Evolutionary conservation across 805 yeast genomes (phyloP), one percentile per base, ranked within the genome.

Genomic region (Candida gorgasii): DNA sequence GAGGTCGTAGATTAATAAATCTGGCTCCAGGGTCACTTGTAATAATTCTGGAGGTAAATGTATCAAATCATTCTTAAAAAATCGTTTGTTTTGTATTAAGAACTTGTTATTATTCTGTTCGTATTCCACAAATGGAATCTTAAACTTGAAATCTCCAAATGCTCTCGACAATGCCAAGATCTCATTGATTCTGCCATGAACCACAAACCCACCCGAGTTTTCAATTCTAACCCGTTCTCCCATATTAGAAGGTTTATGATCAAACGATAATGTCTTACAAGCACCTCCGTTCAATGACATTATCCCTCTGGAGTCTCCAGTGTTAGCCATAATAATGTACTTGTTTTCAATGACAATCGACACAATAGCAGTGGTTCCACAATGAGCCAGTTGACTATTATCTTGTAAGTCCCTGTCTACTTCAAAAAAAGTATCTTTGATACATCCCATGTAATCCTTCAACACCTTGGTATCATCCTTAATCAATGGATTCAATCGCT

Each of bases 301-400:
- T 5, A 85, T 75, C 46, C 85, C 75, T 45, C 95, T 68, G 5
- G 90, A 84, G 59, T 86, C 95, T 4, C 95, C 95, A 2, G 86
- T 73, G 53, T 86, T 86, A 12, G 86, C 84, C 9, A 80, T 82
- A 16, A 75, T 71, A 11, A 86, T 63, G 44, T 57, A 65, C 23
- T 57, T 51, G 26, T 60, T 52, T n/a, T 57, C 56, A 5, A 69
- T 45, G 14, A 70, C 44, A 3, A 59, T 49, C 7, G 69, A 48
- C 3, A 68, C 53, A 2, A 68, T 63, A 1, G 69, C 75, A 1
- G 76, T 71, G n/a, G 71, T 57, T 12, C 76, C 76, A 44, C 75
- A 69, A 45, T 67, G 63, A 35, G 57, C 52, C 12, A 65, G 50
- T 40, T 59, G 53, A 13, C 9, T 8, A 15, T 58, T 59, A 14